Evolutionary conservation across 352 stramenopile genomes (phyloP), one percentile per base, ranked within the genome.

Genomic region (Bremia lactucae): DNA sequence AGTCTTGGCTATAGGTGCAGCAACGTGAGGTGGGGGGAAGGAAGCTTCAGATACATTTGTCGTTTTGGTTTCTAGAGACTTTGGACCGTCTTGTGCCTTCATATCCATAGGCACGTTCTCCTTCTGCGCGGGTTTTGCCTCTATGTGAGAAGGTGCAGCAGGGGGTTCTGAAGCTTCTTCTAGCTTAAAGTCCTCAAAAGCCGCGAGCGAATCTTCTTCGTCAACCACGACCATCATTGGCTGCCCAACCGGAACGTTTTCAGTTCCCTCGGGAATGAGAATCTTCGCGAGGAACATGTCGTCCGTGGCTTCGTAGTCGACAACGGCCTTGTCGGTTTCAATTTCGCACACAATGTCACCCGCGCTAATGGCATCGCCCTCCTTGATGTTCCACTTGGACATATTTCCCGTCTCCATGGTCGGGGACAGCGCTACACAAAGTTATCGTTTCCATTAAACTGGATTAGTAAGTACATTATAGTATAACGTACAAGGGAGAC

Each of bases 281-380:
- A 98, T 98, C 72, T 96, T 97, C 44, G 92, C 94, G 33, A 98
- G 58, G 45, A 95, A 87, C 61, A 87, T 85, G 44, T 98, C 96
- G 62, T 99, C 95, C 61, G 97, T 95, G 7, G 91, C 85, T 66
- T 98, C 96, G 61, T 96, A 99, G 67, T 98, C 95, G 35, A 99
- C 95, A n/a, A 95, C 94, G 9, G 96, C 96, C 77, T 99, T 99
- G 76, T 99, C 96, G 1, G 96, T 99, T 68, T 99, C 95, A 45
- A 99, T 96, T 52, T 97, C 78, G 63, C 89, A 97, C 44, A 98
- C 83, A 23, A 97, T 87, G 61, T 97, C 90, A 19, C 95, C 95
- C 0, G 95, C 84, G 16, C 52, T 65, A 63, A 98, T 97, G 20
- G 66, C 68, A 26, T 96, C 84, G 21, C 95, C 95, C 49, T 96